phyloP scores from a whole-genome alignment of 257 asterid species.

The Solanum medicagineum region DNA sequence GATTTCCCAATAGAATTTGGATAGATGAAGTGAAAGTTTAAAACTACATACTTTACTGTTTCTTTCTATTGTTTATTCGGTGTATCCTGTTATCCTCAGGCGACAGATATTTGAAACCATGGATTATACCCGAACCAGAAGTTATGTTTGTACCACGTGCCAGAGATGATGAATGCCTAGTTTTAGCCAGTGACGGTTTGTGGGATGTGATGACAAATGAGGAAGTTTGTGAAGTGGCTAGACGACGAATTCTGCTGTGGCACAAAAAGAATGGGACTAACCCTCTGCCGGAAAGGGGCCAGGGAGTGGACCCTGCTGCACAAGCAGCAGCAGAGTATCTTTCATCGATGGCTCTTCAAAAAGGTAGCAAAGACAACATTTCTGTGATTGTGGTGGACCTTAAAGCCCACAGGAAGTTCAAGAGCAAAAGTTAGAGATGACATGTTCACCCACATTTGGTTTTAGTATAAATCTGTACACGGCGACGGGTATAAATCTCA shows the following conservation, averaged over 20 bases:
- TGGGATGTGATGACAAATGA: slow-evolving; percentile 78
- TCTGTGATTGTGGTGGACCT: slow-evolving; percentile 69
- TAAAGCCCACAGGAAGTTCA: slow-evolving; percentile 64
- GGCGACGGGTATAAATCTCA: slow-evolving; percentile 13
- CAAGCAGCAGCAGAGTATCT: slow-evolving; percentile 82
- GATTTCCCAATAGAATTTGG: background rate
- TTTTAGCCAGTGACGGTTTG: slow-evolving; percentile 71
- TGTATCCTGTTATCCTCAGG: slow-evolving; percentile 21
- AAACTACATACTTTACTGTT: background rate
- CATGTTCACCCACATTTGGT: background rate
- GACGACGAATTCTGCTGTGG: slow-evolving; percentile 57
- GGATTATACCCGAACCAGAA: slow-evolving; percentile 81
- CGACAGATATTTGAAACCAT: slow-evolving; percentile 74
- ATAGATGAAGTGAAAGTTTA: background rate
- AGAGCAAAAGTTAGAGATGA: slow-evolving; percentile 38
- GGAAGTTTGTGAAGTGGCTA: slow-evolving; percentile 62
- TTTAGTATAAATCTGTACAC: slow-evolving; percentile 10
- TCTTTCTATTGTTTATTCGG: background rate
- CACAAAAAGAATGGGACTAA: slow-evolving; percentile 53
- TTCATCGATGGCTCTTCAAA: slow-evolving; percentile 49
- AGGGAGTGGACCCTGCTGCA: slow-evolving; percentile 68
- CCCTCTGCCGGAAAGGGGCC: slow-evolving; percentile 39
- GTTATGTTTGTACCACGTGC: slow-evolving; percentile 54
- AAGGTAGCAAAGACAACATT: slow-evolving; percentile 67
- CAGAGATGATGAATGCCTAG: slow-evolving; percentile 68